These are phyloP conservation scores for Scenedesmus sp. DNA, from an alignment of 163 green algal genomes.

Conservation along the genomic window DNA sequence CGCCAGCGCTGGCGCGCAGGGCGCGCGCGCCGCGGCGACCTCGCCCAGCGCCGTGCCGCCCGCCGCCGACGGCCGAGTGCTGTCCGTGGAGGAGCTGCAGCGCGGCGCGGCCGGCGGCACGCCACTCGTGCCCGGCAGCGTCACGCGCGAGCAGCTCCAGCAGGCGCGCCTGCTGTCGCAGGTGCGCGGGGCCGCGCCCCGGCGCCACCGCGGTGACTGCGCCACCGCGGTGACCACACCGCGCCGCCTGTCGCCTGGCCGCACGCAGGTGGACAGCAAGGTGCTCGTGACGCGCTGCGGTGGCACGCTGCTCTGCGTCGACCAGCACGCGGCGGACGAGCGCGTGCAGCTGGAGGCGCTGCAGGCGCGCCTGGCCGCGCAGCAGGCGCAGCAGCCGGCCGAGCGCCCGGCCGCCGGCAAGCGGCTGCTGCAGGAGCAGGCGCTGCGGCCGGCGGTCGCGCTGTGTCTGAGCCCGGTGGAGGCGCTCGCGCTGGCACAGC, in stretches of 20 bases:
- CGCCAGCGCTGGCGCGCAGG: no score
- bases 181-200: background rate
- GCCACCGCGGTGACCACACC: background rate
- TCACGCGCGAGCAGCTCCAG: constrained; percentile 35
- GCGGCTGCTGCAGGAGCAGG: background rate
- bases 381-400: constrained; percentile 11
- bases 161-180: background rate
- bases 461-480: constrained; percentile 49
- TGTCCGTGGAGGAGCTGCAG: constrained; percentile 6
- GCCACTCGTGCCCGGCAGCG: constrained; percentile 20
- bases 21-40: no score
- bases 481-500: background rate
- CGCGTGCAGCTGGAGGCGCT: constrained; percentile 84
- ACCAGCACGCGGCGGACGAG: constrained; percentile 94
- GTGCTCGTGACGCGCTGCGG: constrained; percentile 21
- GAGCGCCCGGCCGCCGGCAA: background rate
- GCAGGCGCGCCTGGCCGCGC: constrained; percentile 47
- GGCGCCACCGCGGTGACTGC: background rate
- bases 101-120: background rate
- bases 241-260: no score
- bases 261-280: constrained; percentile 37
- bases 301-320: constrained; percentile 67
- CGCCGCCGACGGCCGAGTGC: no score
- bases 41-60: no score
- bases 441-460: background rate